Evolutionary conservation across 139 green algal species (phyloP), one percentile per base, ranked within the genome.

Genomic region (Nannochloris sp.): DNA sequence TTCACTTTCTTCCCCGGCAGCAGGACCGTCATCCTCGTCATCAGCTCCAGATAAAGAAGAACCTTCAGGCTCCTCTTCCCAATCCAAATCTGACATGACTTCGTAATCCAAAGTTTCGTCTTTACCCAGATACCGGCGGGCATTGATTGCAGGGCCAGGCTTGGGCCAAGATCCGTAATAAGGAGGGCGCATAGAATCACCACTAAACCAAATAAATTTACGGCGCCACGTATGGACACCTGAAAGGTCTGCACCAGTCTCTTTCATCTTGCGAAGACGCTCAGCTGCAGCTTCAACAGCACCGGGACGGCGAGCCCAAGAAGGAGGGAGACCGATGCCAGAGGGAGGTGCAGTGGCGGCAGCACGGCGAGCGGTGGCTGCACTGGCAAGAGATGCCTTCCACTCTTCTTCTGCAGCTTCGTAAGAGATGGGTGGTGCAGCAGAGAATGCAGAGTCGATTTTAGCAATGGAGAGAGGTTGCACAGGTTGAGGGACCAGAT

Each of bases 31-130:
- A 13, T 67, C 64, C 29, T 68, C 68, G 19, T 80, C 67, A n/a
- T 25, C 42, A n/a, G 10, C 29, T 15, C 14, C 34, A 0, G 27
- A 37, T 7, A 35, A n/a, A 29, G n/a, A 29, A 6, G 36, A 46
- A 14, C 77, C 84, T 57, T 91, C 86, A 1, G 86, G 84, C 73
- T 93, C 87, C 51, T 83, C 78, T 76, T 90, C 83, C 87, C 87
- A 93, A 23, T 92, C 87, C 32, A 87, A 64, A 53, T 93, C 87
- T 19, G 64, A 81, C 70, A 81, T 81, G 24, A 86, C 82, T 34
- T 88, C 82, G 60, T 93, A 93, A 75, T 93, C 84, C 64, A 93
- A 44, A 4, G 33, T 31, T 24, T 65, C 13, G 25, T 91, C 83
- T 0, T 68, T 54, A 6, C 46, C 76, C n/a, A 84, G 51, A 6